These are phyloP conservation scores for Leucosporidium scottii DNA, from an alignment of 768 basidiomycete genomes.

Conservation along the genomic window DNA sequence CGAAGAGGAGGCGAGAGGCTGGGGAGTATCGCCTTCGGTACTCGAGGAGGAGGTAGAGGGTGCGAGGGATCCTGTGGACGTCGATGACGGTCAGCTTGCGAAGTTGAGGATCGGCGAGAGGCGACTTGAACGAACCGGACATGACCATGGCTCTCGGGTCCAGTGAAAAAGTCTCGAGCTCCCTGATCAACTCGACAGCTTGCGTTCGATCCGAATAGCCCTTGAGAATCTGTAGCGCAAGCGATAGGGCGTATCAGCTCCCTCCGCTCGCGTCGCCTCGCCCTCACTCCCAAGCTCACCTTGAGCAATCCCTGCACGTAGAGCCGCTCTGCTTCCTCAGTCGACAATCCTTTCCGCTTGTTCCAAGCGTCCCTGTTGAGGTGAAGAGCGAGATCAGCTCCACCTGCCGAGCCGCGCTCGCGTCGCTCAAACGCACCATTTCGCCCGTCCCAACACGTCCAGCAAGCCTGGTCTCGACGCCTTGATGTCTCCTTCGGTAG, in stretches of 20 bases:
- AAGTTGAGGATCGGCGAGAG: too few species aligned
- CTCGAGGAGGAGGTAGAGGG: too few species aligned
- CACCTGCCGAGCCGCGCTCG: too few species aligned
- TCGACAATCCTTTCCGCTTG: constrained; percentile 74
- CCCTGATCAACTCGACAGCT: constrained; percentile 21
- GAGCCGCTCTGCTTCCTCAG: constrained; percentile 73
- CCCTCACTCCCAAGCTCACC: constrained; percentile 45
- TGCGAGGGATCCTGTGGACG: too few species aligned
- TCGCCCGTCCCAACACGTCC: constrained; percentile 86
- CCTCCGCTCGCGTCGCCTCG: neutral
- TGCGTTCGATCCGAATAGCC: constrained; percentile 24
- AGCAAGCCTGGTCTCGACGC: constrained; percentile 72
- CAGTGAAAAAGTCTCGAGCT: constrained; percentile 23
- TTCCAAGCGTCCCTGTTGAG: constrained; percentile 84
- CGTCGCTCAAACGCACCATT: constrained; percentile 55
- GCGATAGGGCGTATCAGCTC: neutral
- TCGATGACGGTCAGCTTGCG: too few species aligned
- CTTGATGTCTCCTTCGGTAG: constrained; percentile 81
- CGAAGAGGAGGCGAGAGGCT: neutral
- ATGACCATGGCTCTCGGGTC: neutral
- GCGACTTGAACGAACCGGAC: neutral
- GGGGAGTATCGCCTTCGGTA: neutral
- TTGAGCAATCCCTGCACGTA: constrained; percentile 84
- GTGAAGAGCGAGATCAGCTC: neutral
- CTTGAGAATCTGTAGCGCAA: constrained; percentile 10